Conservation (phyloP, 805 yeast species). For the Ogataea ramenticola region DNA sequence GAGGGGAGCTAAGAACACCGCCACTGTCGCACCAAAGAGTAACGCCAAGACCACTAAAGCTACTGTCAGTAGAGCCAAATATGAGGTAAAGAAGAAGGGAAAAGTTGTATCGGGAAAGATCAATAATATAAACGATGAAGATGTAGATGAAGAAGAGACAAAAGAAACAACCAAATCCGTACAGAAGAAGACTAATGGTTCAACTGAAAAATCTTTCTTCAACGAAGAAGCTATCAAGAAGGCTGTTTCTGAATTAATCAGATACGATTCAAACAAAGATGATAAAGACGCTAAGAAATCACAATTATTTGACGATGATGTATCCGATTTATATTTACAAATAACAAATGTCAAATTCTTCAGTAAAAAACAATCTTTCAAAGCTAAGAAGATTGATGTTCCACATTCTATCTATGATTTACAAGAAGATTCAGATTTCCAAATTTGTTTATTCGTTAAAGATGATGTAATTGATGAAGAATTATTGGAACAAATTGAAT, state of each 20-base stretch:
- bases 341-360: conserved; percentile 61
- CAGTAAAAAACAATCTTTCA: conserved; percentile 50
- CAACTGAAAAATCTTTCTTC: conserved; percentile 1
- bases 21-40: conserved; percentile 4
- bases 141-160: conserved; percentile 39
- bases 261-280: conserved; percentile 36
- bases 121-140: conserved; percentile 39
- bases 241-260: conserved; percentile 60
- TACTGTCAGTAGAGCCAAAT: conserved; percentile 2
- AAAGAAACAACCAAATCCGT: conserved; percentile 3
- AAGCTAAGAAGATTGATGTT: conserved; percentile 43
- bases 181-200: neutral
- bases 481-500: conserved; percentile 39
- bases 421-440: conserved; percentile 31
- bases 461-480: conserved; percentile 46
- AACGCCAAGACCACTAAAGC: conserved; percentile 3
- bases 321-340: conserved; percentile 49
- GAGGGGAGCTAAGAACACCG: conserved; percentile 6
- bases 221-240: conserved; percentile 27
- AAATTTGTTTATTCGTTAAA: conserved; percentile 61
- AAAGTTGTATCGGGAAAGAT: conserved; percentile 17
- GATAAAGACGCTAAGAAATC: conserved; percentile 28
- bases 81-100: conserved; percentile 9
- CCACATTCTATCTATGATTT: conserved; percentile 38
- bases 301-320: conserved; percentile 51